Percentiles rank a stretch among this genome's conserved stretches.
Evolutionary conservation across 2,329 filamentous ascomycete species (phyloP).

Genomic region (Acephala macrosclerotiorum): DNA sequence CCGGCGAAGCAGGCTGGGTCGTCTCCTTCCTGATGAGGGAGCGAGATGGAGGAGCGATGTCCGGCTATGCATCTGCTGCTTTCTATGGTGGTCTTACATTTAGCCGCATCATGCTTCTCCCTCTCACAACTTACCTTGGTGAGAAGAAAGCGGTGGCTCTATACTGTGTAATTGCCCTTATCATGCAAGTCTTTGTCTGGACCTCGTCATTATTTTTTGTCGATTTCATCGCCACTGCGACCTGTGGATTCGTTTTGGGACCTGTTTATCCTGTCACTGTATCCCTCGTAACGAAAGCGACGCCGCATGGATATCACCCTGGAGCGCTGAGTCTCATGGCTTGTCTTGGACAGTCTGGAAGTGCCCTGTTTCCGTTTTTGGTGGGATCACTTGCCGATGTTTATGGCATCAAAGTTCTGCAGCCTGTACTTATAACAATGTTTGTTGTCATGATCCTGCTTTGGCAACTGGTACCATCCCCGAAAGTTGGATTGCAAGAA

Average conservation of each 20-base stretch:
- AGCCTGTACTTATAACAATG: constrained; percentile 18
- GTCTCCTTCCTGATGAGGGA: constrained; percentile 84
- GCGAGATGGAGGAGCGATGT: constrained; percentile 72
- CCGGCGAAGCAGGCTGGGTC: constrained; percentile 79
- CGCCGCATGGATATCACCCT: constrained; percentile 18
- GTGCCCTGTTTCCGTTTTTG: constrained; percentile 21
- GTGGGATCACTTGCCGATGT: constrained; percentile 16
- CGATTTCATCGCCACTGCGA: constrained; percentile 17
- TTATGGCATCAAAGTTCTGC: constrained; percentile 16
- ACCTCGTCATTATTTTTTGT: constrained; percentile 76
- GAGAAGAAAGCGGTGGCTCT: constrained; percentile 70
- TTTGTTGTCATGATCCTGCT: constrained; percentile 16
- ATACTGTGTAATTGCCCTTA: constrained; percentile 71
- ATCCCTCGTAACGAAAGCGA: constrained; percentile 20
- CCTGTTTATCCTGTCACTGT: constrained; percentile 24
- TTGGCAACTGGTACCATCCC: constrained; percentile 20
- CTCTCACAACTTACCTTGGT: constrained; percentile 75
- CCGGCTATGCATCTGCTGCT: constrained; percentile 78
- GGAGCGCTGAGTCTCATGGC: constrained; percentile 23
- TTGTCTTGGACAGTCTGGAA: constrained; percentile 19
- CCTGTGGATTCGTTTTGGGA: constrained; percentile 23
- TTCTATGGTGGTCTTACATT: constrained; percentile 85
- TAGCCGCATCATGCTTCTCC: constrained; percentile 75
- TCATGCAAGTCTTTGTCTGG: constrained; percentile 77
- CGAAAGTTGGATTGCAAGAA: background rate